phyloP scores from a whole-genome alignment of 2,329 filamentous ascomycete genomes.

The Fusarium sp. region DNA sequence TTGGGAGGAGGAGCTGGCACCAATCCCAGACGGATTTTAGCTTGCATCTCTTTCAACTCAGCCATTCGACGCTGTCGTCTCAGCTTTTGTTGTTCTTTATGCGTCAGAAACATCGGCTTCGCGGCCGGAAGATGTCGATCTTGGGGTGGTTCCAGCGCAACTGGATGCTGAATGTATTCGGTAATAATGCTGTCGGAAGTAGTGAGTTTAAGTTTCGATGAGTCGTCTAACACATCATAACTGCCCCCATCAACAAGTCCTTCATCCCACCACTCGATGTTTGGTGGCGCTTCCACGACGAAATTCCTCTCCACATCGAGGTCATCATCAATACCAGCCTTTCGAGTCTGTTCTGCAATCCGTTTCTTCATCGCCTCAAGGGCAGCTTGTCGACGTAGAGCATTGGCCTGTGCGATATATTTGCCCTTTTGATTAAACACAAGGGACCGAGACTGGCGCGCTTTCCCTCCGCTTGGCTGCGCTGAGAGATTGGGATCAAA shows the following conservation, averaged over 20 bases:
- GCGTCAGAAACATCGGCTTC: constrained; percentile 93
- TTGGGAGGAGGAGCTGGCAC: constrained; percentile 93
- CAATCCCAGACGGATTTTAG: constrained; percentile 92
- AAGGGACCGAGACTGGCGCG: constrained; percentile 79
- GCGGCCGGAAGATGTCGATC: constrained; percentile 82
- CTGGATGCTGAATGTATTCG: constrained; percentile 91
- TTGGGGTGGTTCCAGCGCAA: constrained; percentile 90
- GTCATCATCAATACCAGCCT: constrained; percentile 94
- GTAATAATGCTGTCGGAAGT: constrained; percentile 89
- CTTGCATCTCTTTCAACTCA: constrained; percentile 94
- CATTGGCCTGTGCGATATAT: constrained; percentile 94
- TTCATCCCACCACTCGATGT: constrained; percentile 98
- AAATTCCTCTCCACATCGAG: constrained; percentile 91
- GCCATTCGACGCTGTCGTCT: constrained; percentile 91
- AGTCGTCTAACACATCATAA: constrained; percentile 78
- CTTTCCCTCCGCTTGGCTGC: constrained; percentile 69
- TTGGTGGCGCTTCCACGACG: constrained; percentile 84
- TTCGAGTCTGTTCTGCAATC: constrained; percentile 87
- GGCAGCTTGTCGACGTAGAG: constrained; percentile 85
- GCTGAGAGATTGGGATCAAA: constrained; percentile 78
- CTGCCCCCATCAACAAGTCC: constrained; percentile 80
- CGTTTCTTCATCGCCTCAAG: constrained; percentile 95
- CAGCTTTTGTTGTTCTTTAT: constrained; percentile 90
- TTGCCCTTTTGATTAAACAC: constrained; percentile 97
- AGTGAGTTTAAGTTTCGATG: constrained; percentile 77